Conservation (phyloP, 2,329 filamentous ascomycete genomes). For the Botrytis tulipae region DNA sequence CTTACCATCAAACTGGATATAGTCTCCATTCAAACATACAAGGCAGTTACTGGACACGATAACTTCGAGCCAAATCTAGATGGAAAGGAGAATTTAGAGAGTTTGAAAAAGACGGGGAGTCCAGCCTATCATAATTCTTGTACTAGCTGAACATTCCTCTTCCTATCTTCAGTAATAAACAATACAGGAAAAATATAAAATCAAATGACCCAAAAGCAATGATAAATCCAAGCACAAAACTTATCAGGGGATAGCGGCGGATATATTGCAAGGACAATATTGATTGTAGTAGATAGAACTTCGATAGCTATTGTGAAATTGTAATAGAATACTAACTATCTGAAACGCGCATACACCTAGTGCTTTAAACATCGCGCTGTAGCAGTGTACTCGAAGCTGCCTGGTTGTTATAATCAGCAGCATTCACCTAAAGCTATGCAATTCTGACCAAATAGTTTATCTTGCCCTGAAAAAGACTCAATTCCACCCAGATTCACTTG, state of each 20-base stretch:
- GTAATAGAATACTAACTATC: no score
- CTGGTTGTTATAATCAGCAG: neutral
- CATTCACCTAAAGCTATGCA: neutral
- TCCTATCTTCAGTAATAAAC: neutral
- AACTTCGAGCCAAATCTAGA: neutral
- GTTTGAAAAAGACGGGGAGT: neutral
- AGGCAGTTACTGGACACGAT: neutral
- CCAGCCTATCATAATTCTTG: neutral
- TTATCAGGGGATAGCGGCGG: neutral
- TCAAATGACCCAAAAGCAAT: neutral
- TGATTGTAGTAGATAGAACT: no score
- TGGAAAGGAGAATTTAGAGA: slow-evolving; percentile 1
- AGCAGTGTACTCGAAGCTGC: neutral
- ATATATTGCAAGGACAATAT: neutral
- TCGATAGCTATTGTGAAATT: neutral
- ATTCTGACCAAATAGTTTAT: neutral
- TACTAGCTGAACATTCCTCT: neutral
- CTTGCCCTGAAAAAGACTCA: neutral
- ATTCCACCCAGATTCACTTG: neutral
- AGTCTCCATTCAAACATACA: neutral
- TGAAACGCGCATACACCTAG: neutral
- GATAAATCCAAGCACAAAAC: neutral
- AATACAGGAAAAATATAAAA: neutral
- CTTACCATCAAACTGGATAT: no score
- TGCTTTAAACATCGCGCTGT: neutral